Conservation (phyloP, 2,329 filamentous ascomycete genomes). For the Helotiales sp. region DNA sequence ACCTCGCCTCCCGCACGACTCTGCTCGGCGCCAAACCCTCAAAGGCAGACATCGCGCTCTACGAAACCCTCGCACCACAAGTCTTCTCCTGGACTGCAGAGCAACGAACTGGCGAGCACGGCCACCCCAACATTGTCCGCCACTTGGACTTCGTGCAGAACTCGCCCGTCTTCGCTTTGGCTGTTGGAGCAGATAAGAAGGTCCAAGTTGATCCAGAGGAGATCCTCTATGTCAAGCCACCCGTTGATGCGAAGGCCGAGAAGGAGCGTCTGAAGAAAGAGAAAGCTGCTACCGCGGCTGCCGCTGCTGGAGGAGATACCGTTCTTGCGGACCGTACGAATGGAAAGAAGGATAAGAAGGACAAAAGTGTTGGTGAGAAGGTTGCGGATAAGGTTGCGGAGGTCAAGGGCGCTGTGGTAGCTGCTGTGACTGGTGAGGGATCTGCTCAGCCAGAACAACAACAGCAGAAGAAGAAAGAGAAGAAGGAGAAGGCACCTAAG, state of each 20-base stretch:
- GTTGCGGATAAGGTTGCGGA: conserved; percentile 54
- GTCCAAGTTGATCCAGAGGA: conserved; percentile 78
- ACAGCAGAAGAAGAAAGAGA: conserved; percentile 77
- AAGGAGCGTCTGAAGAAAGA: conserved; percentile 97
- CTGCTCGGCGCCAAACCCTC: conserved; percentile 89
- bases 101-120: conserved; percentile 86
- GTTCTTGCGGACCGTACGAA: conserved; percentile 65
- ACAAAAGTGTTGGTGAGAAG: conserved; percentile 57
- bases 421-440: conserved; percentile 42
- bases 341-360: conserved; percentile 54
- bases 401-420: conserved; percentile 44
- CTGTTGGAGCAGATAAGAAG: conserved; percentile 74
- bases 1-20: conserved; percentile 87
- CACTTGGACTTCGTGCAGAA: conserved; percentile 96
- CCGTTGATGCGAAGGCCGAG: conserved; percentile 89
- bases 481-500: conserved; percentile 88
- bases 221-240: conserved; percentile 85
- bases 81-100: conserved; percentile 83
- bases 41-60: conserved; percentile 83
- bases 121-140: conserved; percentile 88
- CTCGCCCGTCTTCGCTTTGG: conserved; percentile 73
- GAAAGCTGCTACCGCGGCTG: conserved; percentile 73
- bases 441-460: conserved; percentile 43
- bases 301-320: conserved; percentile 54
- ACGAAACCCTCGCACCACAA: conserved; percentile 75